Conservation (phyloP, 1,284 basidiomycete species). For the Ganoderma sinense region DNA sequence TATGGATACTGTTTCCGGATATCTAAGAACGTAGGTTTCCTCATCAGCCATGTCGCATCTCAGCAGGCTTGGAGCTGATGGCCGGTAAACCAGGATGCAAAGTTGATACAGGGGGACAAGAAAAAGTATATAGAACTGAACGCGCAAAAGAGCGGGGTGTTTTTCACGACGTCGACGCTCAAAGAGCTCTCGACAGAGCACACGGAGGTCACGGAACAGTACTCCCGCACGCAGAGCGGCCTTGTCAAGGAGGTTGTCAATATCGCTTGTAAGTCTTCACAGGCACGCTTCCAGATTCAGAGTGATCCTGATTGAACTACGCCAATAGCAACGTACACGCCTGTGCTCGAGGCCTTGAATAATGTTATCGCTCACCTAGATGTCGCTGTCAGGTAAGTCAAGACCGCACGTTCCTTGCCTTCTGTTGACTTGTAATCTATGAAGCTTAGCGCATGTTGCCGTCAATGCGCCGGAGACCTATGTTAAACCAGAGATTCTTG, state of each 20-base stretch:
- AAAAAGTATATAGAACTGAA: slow-evolving; percentile 87
- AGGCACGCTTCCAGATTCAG: background rate
- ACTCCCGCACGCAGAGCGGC: slow-evolving; percentile 79
- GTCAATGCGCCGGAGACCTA: slow-evolving; percentile 89
- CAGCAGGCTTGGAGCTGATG: slow-evolving; percentile 11
- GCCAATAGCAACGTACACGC: slow-evolving; percentile 82
- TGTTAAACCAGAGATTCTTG: slow-evolving; percentile 79
- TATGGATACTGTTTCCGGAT: slow-evolving; percentile 96
- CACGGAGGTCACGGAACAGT: slow-evolving; percentile 73
- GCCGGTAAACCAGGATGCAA: slow-evolving; percentile 72
- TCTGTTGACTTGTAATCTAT: background rate
- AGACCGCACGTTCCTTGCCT: slow-evolving; percentile 23
- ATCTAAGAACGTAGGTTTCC: slow-evolving; percentile 78
- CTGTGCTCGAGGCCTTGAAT: slow-evolving; percentile 92
- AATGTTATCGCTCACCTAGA: slow-evolving; percentile 90
- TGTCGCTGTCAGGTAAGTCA: slow-evolving; percentile 81
- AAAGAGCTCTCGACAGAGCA: slow-evolving; percentile 82
- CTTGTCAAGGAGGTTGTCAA: slow-evolving; percentile 94
- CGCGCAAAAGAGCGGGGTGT: slow-evolving; percentile 89
- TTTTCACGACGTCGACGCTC: slow-evolving; percentile 88
- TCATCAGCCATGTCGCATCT: background rate
- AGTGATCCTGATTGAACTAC: background rate
- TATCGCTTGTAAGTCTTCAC: slow-evolving; percentile 79
- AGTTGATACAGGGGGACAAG: slow-evolving; percentile 66
- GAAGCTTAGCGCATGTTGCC: slow-evolving; percentile 90